A percentile compares a stretch with the other conserved stretches of the same genome.
These are phyloP conservation scores for Cyclocybe aegerita DNA, from an alignment of 768 basidiomycete genomes.

Conservation along the genomic window DNA sequence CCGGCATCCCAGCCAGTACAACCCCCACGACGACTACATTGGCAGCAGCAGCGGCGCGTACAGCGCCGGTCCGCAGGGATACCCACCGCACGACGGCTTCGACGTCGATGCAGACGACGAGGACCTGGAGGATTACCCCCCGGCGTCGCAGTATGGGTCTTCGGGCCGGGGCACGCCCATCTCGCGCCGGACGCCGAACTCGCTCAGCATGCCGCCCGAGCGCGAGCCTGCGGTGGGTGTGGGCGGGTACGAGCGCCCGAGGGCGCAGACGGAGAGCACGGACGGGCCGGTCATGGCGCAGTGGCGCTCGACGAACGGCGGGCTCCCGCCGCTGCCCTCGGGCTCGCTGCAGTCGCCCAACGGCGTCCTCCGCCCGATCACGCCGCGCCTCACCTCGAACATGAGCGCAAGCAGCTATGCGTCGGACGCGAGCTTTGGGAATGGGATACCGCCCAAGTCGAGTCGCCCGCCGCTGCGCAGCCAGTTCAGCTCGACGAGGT, in stretches of 20 bases:
- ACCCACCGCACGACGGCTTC: slow-evolving; percentile 67
- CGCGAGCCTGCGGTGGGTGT: slow-evolving; percentile 42
- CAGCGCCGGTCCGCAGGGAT: slow-evolving; percentile 48
- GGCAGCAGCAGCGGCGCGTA: slow-evolving; percentile 25
- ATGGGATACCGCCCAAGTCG: slow-evolving; percentile 24
- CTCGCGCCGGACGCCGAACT: slow-evolving; percentile 50
- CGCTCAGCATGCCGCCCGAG: slow-evolving; percentile 59
- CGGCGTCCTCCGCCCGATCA: slow-evolving; percentile 36
- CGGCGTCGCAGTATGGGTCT: slow-evolving; percentile 37
- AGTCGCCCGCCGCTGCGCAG: slow-evolving; percentile 53
- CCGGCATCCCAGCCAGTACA: slow-evolving; percentile 13
- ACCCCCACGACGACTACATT: slow-evolving; percentile 34
- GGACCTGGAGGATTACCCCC: slow-evolving; percentile 76
- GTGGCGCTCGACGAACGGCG: slow-evolving; percentile 49
- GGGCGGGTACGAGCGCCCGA: slow-evolving; percentile 46
- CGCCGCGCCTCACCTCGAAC: slow-evolving; percentile 47
- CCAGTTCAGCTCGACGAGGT: slow-evolving; percentile 68
- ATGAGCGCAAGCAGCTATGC: slow-evolving; percentile 40
- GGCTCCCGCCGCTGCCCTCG: slow-evolving; percentile 36
- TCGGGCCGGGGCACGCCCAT: slow-evolving; percentile 79
- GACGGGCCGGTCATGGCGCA: slow-evolving; percentile 62
- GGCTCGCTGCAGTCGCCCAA: slow-evolving; percentile 25
- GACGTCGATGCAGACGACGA: slow-evolving; percentile 72
- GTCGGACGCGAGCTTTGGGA: slow-evolving; percentile 46
- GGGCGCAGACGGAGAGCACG: slow-evolving; percentile 70